Evolutionary conservation across 139 green algal genomes (phyloP), one percentile per base, ranked within the genome.

Genomic region (Chlamydomonas applanata): DNA sequence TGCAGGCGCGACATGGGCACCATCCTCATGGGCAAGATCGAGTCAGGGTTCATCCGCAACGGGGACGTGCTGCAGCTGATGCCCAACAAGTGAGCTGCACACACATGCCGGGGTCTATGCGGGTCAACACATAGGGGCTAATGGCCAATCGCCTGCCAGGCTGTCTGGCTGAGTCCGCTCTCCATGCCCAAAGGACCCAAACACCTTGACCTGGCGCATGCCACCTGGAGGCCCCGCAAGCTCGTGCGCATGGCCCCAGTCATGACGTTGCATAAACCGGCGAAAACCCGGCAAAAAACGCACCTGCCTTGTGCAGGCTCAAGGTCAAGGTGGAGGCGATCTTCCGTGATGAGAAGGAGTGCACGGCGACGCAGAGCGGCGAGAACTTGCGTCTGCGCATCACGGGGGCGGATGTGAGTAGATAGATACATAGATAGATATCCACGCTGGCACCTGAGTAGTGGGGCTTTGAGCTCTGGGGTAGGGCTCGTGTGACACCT

Each of bases 1-100:
- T n/a, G n/a, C n/a, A 49, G 40, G 81, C 85, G 86, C 57, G 95
- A 90, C 81, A 97, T 98, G 94, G 96, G 96, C 73, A 97, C 93
- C 29, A 93, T 99, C 64, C 86, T 98, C 33, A 99, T 99, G 96
- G 96, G 96, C 69, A 99, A 99, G 87, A 92, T 85, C 54, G 96
- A 99, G 89, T 83, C 87, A 7, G 96, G 96, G 25, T 87, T 95
- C 46, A 89, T 98, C 40, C 72, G 83, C 32, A 87, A 92, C 56
- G 90, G 91, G 17, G 87, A 98, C 74, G 76, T 81, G 25, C 87
- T 98, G 22, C 79, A 86, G 72, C 46, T 99, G 44, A 98, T 99
- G 96, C 96, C 96, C 76, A 98, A 98, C 89, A 97, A 93, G 88
- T 90, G 80, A 72, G 85, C 0, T n/a, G n/a, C n/a, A n/a, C n/a